These are phyloP conservation scores for Aspergillus calidoustus DNA, from an alignment of 2,329 filamentous ascomycete species.

Conservation along the genomic window DNA sequence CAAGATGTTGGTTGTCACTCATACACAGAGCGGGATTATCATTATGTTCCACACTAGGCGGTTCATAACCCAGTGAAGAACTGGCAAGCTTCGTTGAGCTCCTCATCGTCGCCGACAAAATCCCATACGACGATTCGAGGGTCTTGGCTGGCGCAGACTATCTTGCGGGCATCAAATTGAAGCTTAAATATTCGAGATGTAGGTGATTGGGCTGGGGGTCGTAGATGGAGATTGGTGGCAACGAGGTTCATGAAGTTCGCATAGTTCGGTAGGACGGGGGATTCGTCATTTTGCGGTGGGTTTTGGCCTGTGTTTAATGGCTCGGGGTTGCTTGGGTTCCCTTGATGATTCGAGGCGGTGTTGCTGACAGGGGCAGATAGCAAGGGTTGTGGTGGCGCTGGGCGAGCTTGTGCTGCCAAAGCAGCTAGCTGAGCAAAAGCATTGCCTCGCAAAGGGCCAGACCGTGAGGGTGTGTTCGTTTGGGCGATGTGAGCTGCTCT, in stretches of 20 bases:
- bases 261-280: not conserved
- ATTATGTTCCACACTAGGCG: not conserved
- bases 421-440: slow-evolving; percentile 23
- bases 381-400: not conserved
- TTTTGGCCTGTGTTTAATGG: slow-evolving; percentile 27
- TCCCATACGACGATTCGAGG: slow-evolving; percentile 96
- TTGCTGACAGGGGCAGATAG: not conserved
- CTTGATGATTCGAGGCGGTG: slow-evolving; percentile 1
- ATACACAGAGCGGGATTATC: not conserved
- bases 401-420: slow-evolving; percentile 4
- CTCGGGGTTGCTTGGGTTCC: slow-evolving; percentile 2
- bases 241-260: not conserved
- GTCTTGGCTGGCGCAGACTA: slow-evolving; percentile 93
- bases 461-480: slow-evolving; percentile 1
- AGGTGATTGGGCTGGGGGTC: slow-evolving; percentile 15
- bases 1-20: not conserved
- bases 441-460: slow-evolving; percentile 15
- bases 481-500: slow-evolving; percentile 33
- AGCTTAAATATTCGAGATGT: slow-evolving; percentile 85
- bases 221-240: not conserved
- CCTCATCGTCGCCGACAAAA: slow-evolving; percentile 84
- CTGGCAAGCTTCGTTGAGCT: slow-evolving; percentile 75
- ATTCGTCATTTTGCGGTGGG: slow-evolving; percentile 21
- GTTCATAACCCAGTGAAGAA: slow-evolving; percentile 67
- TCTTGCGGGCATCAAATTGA: slow-evolving; percentile 90